Evolutionary conservation across 2,329 filamentous ascomycete genomes (phyloP).

Genomic region (Nemania sp.): DNA sequence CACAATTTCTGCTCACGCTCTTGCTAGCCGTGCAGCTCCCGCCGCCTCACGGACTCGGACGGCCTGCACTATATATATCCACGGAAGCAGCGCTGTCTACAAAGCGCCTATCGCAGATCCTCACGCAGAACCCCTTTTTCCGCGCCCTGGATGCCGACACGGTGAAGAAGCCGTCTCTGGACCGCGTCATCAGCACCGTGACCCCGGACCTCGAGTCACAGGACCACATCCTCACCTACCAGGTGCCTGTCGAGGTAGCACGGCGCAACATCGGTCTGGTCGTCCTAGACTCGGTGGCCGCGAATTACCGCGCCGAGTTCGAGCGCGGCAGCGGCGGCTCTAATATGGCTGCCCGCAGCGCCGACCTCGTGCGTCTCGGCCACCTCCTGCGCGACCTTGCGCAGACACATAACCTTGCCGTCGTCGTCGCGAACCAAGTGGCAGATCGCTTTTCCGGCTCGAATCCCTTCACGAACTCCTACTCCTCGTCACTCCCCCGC

Average conservation of each 20-base stretch:
- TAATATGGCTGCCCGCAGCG: constrained; percentile 74
- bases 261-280: constrained; percentile 79
- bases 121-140: constrained; percentile 67
- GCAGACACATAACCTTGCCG: constrained; percentile 70
- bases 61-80: constrained; percentile 87
- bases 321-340: constrained; percentile 57
- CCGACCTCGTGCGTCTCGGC: constrained; percentile 77
- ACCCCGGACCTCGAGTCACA: constrained; percentile 91
- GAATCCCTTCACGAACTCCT: neutral
- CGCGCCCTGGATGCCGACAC: constrained; percentile 30
- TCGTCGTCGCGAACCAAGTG: constrained; percentile 95
- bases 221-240: constrained; percentile 91
- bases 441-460: constrained; percentile 72
- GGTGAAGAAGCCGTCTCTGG: constrained; percentile 64
- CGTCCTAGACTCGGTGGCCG: constrained; percentile 87
- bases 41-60: constrained; percentile 68
- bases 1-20: constrained; percentile 85
- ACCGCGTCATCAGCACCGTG: constrained; percentile 76
- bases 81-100: constrained; percentile 88
- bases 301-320: constrained; percentile 93
- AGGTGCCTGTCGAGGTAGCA: constrained; percentile 82
- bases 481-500: neutral
- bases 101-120: constrained; percentile 76
- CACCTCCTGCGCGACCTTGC: constrained; percentile 77
- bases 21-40: constrained; percentile 84